Base-by-base conservation (phyloP, 805 yeast genomes). In the Teunomyces lycoperdinae region DNA sequence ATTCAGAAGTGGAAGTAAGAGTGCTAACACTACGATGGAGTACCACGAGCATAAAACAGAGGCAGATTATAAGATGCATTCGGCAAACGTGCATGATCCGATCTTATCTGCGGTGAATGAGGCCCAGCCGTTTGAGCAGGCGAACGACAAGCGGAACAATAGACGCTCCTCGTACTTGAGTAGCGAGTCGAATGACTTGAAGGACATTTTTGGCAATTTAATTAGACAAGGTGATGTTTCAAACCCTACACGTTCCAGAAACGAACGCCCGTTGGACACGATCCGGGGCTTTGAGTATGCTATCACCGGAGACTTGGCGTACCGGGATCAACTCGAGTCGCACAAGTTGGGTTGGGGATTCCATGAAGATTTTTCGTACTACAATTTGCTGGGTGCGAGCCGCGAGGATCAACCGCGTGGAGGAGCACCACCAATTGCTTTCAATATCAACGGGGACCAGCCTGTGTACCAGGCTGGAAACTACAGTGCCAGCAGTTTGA, bases 181-280 rank as follows among this genome's bases (percentile, higher is more conserved):
- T 16, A 78, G 81, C 35, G 81, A 79, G 27, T 73, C 79, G 42
- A 74, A 73, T 36, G 83, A 83, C 27, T 61, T 83, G 58, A 80
- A 80, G 56, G 99, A 94, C 65, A 83, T 89, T 38, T 92, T 91
- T 66, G 99, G 99, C 16, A 79, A 80, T 50, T 81, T 85, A 5
- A 94, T 94, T 59, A 63, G 62, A 2, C 81, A 81, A 53, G 87
- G 95, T 6, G 99, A 94, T 64, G 76, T 86, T 56, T 89, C 96
- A 33, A 94, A 94, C 63, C 99, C 99, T 27, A 84, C 97, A 5
- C 80, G 99, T 60, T 71, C 87, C 16, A 81, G 99, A 67, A 92
- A 91, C 66, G 99, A 94, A 70, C 81, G 99, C 60, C 99, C 99
- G 3, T 73, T 94, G 59, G 99, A 95, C 66, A 94, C 99, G 2